phyloP scores from a whole-genome alignment of 441 rosid genomes.

The Macaranga tanarius region DNA sequence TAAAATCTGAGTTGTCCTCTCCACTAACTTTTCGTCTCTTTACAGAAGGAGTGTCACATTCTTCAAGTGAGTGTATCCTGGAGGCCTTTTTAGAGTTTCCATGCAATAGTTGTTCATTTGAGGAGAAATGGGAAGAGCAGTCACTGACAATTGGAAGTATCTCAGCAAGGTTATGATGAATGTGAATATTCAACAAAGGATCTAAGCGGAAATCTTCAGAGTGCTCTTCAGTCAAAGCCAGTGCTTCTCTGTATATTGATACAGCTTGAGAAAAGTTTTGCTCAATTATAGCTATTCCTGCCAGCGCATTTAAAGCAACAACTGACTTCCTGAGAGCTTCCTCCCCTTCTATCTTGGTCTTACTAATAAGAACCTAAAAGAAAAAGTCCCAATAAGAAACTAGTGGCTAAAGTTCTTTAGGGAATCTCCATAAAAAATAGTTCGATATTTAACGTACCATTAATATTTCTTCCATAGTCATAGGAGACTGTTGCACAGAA shows the following conservation, averaged over 20 bases:
- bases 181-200: constrained; percentile 86
- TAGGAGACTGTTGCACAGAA: constrained; percentile 88
- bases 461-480: constrained; percentile 95
- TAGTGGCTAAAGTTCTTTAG: constrained; percentile 8
- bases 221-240: constrained; percentile 63
- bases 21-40: constrained; percentile 50
- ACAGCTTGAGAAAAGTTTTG: constrained; percentile 63
- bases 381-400: constrained; percentile 25
- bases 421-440: constrained; percentile 10
- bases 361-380: constrained; percentile 82
- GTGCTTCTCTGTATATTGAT: constrained; percentile 76
- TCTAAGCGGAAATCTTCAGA: constrained; percentile 88
- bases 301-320: constrained; percentile 93
- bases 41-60: constrained; percentile 34
- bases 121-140: constrained; percentile 32
- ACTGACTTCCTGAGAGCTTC: constrained; percentile 88
- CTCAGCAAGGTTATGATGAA: constrained; percentile 87
- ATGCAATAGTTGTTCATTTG: constrained; percentile 31
- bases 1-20: constrained; percentile 32
- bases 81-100: constrained; percentile 39
- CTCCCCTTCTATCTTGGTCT: constrained; percentile 92
- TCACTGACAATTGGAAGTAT: constrained; percentile 51
- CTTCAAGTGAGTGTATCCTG: constrained; percentile 36
- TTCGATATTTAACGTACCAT: constrained; percentile 47
- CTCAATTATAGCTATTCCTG: constrained; percentile 86